A percentile compares a stretch with the other conserved stretches of the same genome.
These are phyloP conservation scores for Fusarium verrucosum DNA, from an alignment of 2,329 filamentous ascomycete genomes.

Conservation along the genomic window DNA sequence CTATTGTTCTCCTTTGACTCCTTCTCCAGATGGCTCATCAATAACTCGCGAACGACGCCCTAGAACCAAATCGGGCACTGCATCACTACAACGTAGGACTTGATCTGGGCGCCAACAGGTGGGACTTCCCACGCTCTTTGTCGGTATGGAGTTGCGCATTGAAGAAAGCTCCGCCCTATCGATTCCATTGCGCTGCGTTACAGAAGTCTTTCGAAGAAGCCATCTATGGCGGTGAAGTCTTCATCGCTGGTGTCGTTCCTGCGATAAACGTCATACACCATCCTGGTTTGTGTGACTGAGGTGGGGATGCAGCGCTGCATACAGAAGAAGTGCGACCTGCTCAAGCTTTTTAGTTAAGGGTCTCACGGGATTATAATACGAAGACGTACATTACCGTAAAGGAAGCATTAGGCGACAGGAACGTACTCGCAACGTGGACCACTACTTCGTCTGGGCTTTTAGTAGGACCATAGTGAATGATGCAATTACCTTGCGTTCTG, in stretches of 20 bases:
- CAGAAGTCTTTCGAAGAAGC: background rate
- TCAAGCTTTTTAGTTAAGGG: background rate
- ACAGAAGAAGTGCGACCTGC: background rate
- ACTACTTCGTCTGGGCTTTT: background rate
- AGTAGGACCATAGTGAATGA: background rate
- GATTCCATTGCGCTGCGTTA: background rate
- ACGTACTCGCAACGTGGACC: background rate
- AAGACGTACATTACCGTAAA: background rate
- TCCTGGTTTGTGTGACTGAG: background rate
- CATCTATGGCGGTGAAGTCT: background rate
- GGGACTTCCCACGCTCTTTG: background rate
- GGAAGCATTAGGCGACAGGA: background rate
- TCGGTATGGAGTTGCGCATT: background rate
- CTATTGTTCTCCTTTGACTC: background rate
- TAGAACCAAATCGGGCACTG: background rate
- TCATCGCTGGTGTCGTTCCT: background rate
- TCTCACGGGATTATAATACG: too few relatives aligned
- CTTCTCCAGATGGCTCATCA: background rate
- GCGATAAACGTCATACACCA: background rate
- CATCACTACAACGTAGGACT: too few relatives aligned
- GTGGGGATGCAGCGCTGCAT: background rate
- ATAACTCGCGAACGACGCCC: background rate
- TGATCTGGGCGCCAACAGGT: too few relatives aligned
- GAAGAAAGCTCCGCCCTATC: background rate
- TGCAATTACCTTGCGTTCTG: background rate